Evolutionary conservation across 2,329 filamentous ascomycete species (phyloP).

Genomic region (Hypoxylon sp.): DNA sequence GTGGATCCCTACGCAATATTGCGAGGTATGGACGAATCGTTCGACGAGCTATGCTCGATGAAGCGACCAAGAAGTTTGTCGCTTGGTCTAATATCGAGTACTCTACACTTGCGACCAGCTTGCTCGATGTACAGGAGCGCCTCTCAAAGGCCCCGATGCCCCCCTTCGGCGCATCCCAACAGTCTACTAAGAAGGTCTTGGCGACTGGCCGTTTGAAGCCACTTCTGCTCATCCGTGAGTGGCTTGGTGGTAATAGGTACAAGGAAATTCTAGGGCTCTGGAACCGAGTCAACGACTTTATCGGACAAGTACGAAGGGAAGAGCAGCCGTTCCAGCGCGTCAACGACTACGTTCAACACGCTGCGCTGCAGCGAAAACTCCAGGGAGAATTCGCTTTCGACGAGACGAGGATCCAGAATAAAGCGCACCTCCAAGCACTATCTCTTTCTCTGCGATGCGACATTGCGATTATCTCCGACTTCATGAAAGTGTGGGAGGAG

Average conservation of each 20-base stretch:
- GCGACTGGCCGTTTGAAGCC: conserved; percentile 37
- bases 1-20: conserved; percentile 70
- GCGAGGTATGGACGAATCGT: conserved; percentile 74
- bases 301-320: conserved; percentile 56
- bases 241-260: conserved; percentile 47
- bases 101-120: conserved; percentile 56
- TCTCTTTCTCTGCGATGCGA: conserved; percentile 66
- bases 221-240: conserved; percentile 37
- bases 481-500: conserved; percentile 33
- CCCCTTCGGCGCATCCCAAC: background rate
- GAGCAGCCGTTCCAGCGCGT: conserved; percentile 67
- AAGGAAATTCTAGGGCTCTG: conserved; percentile 45
- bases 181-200: conserved; percentile 17
- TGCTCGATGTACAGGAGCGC: conserved; percentile 48
- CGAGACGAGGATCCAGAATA: conserved; percentile 56
- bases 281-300: conserved; percentile 42
- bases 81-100: conserved; percentile 64
- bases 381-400: conserved; percentile 55
- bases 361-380: conserved; percentile 53
- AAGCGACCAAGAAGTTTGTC: conserved; percentile 76
- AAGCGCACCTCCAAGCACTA: conserved; percentile 59
- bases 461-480: conserved; percentile 62
- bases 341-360: conserved; percentile 61
- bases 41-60: conserved; percentile 71
- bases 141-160: conserved; percentile 4